A percentile compares a stretch with the other conserved stretches of the same genome.
phyloP scores from a whole-genome alignment of 495 filamentous ascomycete species.

The Lepraria neglecta region DNA sequence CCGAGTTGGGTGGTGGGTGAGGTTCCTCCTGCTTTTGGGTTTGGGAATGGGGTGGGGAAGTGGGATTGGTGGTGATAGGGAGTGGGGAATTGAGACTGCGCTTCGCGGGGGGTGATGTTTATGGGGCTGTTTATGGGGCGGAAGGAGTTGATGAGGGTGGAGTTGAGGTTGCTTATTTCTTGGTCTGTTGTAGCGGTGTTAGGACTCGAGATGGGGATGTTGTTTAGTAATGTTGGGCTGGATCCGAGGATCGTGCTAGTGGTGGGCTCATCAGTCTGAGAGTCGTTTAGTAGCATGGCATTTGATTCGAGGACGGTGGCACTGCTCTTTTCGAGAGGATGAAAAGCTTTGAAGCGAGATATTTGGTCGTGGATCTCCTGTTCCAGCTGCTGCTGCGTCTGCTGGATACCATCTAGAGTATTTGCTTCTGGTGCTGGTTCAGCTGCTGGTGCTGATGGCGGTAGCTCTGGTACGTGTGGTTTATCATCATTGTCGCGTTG shows the following conservation, averaged over 20 bases:
- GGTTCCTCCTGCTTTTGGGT: neutral
- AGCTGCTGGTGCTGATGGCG: neutral
- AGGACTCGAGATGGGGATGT: neutral
- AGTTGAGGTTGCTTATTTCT: too few relatives aligned
- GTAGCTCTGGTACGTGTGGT: too few relatives aligned
- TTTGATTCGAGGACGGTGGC: too few relatives aligned
- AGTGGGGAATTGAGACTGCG: too few relatives aligned
- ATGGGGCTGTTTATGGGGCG: neutral
- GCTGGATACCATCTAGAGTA: too few relatives aligned
- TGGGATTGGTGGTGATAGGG: neutral
- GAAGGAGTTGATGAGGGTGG: neutral
- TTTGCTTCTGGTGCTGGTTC: neutral
- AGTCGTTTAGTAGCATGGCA: too few relatives aligned
- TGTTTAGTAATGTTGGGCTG: neutral
- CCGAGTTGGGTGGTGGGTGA: neutral
- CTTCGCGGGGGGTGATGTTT: neutral
- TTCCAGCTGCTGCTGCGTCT: neutral
- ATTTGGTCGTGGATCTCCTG: too few relatives aligned
- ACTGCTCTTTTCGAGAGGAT: too few relatives aligned
- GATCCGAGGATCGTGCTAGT: neutral
- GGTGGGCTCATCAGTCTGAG: neutral
- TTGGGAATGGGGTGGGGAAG: neutral
- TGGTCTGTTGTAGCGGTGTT: too few relatives aligned
- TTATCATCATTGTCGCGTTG: too few relatives aligned
- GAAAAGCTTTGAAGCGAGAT: too few relatives aligned